Base-by-base conservation (phyloP, 108 stramenopile species). In the Skeletonema marinoi region DNA sequence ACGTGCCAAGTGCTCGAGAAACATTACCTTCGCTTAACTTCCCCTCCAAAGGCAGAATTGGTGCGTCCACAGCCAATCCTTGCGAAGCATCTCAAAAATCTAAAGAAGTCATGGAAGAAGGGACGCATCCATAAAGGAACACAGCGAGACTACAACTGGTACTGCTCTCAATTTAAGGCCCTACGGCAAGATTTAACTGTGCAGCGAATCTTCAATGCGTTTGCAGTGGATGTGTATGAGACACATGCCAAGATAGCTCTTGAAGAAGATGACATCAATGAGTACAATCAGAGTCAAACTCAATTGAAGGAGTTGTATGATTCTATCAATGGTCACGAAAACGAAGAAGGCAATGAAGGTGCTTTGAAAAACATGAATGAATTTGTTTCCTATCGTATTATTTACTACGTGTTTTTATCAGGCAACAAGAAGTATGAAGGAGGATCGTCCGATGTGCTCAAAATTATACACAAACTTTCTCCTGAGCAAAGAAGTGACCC, bases 271-370 rank as follows among this genome's bases (percentile, higher is more conserved):
- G 93, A 94, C 69, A 42, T 95, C 64, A 93, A 93, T 62, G 94
- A 96, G 70, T 97, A 89, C 78, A 99, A 99, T 74, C 97, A 97
- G 72, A 97, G 96, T 73, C 97, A 97, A 78, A 98, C 98, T 11
- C 97, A 98, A 65, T 80, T 94, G 35, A 88, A 89, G 64, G 87
- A 91, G 42, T 73, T 94, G 60, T 94, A 94, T 66, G 68, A 82
- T 68, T 68, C 35, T 33, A 69, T 78, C 70, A 32, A 59, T 60
- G 66, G 78, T 30, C 68, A 73, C 51, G 68, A 65, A 62, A 60
- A 71, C 51, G 71, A 73, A 17, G 65, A 66, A 33, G 68, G 66
- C 13, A 76, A 72, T 35, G 68, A 69, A 39, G 71, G 60, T 29
- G 71, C 81, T 33, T 71, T 84, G 72, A 73, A 83, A 38, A 83